Evolutionary conservation across 73 alveolate genomes (phyloP).

Genomic region (Tetrahymena malaccensis): DNA sequence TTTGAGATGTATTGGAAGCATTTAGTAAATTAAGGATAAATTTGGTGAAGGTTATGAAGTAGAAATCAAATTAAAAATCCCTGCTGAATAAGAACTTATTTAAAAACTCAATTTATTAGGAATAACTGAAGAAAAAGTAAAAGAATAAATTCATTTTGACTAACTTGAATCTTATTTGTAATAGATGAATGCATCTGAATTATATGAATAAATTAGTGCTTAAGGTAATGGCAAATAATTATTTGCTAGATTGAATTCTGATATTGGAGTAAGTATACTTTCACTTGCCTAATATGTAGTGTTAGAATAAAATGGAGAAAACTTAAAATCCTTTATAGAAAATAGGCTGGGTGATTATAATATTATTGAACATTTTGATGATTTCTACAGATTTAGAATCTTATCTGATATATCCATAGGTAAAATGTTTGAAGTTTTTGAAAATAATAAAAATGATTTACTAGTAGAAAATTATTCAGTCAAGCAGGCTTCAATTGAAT

Average conservation of each 20-base stretch:
- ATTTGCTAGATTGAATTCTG: slow-evolving; percentile 25
- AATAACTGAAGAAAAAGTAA: background rate
- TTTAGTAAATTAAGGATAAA: slow-evolving; percentile 67
- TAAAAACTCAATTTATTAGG: background rate
- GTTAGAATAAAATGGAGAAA: slow-evolving; percentile 20
- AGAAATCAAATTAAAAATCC: slow-evolving; percentile 49
- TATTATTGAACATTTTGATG: slow-evolving; percentile 40
- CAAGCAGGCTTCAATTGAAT: slow-evolving; percentile 45
- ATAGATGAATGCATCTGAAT: background rate
- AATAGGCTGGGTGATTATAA: slow-evolving; percentile 7
- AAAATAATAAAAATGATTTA: slow-evolving; percentile 22
- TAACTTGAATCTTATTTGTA: background rate
- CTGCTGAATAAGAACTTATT: slow-evolving; percentile 3
- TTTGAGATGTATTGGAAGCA: slow-evolving; percentile 75
- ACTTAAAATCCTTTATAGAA: background rate
- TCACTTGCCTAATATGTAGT: slow-evolving; percentile 23
- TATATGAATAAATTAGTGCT: background rate
- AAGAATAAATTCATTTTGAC: slow-evolving; percentile 8
- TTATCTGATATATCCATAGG: slow-evolving; percentile 26
- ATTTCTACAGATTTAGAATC: slow-evolving; percentile 37
- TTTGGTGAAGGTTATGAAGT: slow-evolving; percentile 83
- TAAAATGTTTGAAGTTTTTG: slow-evolving; percentile 32
- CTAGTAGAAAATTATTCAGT: slow-evolving; percentile 23
- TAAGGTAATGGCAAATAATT: slow-evolving; percentile 34
- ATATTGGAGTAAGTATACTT: background rate